phyloP scores from a whole-genome alignment of 2,329 filamentous ascomycete species.

The Scortechinia acanthostroma region DNA sequence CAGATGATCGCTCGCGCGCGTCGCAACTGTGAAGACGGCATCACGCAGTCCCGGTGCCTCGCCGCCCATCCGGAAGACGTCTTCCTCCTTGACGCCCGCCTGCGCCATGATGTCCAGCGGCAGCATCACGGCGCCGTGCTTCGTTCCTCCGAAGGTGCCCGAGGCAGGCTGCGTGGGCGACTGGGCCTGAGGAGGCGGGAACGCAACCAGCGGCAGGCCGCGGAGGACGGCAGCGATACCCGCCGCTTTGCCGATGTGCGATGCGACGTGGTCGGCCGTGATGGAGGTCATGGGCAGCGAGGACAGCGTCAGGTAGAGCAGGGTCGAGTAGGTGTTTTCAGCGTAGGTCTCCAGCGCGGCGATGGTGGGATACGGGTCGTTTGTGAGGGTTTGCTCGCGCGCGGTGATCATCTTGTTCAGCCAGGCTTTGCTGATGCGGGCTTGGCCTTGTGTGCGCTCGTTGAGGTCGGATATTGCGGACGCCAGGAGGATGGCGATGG shows the following conservation, averaged over 20 bases:
- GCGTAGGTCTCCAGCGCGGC: slow-evolving; percentile 50
- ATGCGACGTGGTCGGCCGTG: slow-evolving; percentile 56
- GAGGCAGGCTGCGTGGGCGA: slow-evolving; percentile 28
- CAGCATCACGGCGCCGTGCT: slow-evolving; percentile 50
- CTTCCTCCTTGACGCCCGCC: slow-evolving; percentile 50
- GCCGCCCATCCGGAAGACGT: slow-evolving; percentile 48
- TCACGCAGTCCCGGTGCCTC: slow-evolving; percentile 50
- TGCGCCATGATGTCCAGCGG: slow-evolving; percentile 59
- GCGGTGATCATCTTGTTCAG: slow-evolving; percentile 46
- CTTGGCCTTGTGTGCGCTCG: slow-evolving; percentile 20
- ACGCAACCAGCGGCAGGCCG: slow-evolving; percentile 54
- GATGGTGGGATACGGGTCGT: slow-evolving; percentile 51
- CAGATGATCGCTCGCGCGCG: slow-evolving; percentile 57
- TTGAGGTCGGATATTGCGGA: slow-evolving; percentile 42
- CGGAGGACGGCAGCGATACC: slow-evolving; percentile 53
- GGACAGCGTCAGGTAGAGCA: slow-evolving; percentile 53
- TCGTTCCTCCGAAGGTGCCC: slow-evolving; percentile 21
- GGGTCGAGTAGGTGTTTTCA: slow-evolving; percentile 59
- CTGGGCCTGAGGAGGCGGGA: slow-evolving; percentile 42
- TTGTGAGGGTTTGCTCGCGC: slow-evolving; percentile 49
- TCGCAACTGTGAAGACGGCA: slow-evolving; percentile 57
- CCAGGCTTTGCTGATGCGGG: slow-evolving; percentile 42
- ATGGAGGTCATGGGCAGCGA: slow-evolving; percentile 50
- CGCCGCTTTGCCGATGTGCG: slow-evolving; percentile 57
- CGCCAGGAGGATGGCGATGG: slow-evolving; percentile 50